Evolutionary conservation across 768 basidiomycete genomes (phyloP).

Genomic region (Leucocoprinus leucothites): DNA sequence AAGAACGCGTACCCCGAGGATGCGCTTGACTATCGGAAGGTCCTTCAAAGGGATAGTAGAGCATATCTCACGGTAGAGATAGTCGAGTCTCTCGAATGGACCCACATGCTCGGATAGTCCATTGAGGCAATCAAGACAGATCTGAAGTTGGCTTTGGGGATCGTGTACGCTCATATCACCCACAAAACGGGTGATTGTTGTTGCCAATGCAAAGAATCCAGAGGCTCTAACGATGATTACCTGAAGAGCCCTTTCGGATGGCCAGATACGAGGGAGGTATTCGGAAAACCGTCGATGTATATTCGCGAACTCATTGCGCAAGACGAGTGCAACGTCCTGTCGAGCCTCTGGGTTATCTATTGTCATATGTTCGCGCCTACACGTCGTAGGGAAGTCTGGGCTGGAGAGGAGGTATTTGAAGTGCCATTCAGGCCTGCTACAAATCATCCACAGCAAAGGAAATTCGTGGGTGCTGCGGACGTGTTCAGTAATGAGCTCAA

Average conservation of each 20-base stretch:
- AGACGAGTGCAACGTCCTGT: background rate
- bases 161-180: background rate
- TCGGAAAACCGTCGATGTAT: background rate
- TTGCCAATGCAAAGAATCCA: background rate
- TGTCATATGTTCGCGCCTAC: background rate
- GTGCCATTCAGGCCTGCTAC: background rate
- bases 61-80: background rate
- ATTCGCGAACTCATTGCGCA: background rate
- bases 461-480: background rate
- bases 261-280: background rate
- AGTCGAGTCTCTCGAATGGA: background rate
- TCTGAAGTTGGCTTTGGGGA: background rate
- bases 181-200: background rate
- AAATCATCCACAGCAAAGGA: background rate
- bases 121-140: background rate
- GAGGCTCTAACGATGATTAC: background rate
- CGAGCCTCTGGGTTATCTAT: background rate
- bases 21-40: background rate
- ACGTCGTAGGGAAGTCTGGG: background rate
- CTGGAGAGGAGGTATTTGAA: background rate
- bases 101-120: background rate
- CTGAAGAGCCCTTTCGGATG: background rate
- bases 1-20: background rate
- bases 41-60: background rate
- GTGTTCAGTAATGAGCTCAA: background rate